Conservation (phyloP, 208 protist genomes). For the Trypanosoma lewisi region DNA sequence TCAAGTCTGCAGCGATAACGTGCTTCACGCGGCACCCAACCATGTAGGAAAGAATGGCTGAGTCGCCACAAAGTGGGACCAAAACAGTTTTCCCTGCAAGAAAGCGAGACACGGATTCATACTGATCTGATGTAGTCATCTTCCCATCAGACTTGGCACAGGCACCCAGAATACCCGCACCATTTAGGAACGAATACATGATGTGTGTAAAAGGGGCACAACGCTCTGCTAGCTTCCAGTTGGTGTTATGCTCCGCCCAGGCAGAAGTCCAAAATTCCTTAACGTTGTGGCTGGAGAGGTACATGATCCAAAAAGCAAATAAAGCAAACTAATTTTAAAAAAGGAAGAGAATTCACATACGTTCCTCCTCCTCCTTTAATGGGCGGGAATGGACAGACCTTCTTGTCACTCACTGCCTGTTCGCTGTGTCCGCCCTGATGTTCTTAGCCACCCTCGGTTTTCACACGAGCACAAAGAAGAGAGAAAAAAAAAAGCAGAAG, state of each 20-base stretch:
- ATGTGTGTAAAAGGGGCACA: constrained; percentile 41
- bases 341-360: too few species aligned
- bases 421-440: too few species aligned
- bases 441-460: too few species aligned
- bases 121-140: constrained; percentile 7
- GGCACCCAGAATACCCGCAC: constrained; percentile 16
- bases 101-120: constrained; percentile 33
- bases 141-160: background rate
- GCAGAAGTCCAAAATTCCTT: constrained; percentile 45
- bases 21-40: constrained; percentile 31
- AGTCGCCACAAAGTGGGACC: constrained; percentile 63
- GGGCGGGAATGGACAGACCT: too few species aligned
- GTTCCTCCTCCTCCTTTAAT: too few species aligned
- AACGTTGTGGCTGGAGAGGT: constrained; percentile 24
- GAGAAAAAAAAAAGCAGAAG: too few species aligned
- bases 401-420: too few species aligned
- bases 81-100: constrained; percentile 40
- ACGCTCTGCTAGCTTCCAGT: constrained; percentile 37
- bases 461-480: too few species aligned
- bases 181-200: constrained; percentile 30
- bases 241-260: constrained; percentile 37
- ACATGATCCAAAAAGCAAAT: background rate
- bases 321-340: background rate
- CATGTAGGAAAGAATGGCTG: constrained; percentile 43
- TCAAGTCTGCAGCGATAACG: constrained; percentile 44